Base-by-base conservation (phyloP, 257 asterid species). In the Capsicum baccatum region DNA sequence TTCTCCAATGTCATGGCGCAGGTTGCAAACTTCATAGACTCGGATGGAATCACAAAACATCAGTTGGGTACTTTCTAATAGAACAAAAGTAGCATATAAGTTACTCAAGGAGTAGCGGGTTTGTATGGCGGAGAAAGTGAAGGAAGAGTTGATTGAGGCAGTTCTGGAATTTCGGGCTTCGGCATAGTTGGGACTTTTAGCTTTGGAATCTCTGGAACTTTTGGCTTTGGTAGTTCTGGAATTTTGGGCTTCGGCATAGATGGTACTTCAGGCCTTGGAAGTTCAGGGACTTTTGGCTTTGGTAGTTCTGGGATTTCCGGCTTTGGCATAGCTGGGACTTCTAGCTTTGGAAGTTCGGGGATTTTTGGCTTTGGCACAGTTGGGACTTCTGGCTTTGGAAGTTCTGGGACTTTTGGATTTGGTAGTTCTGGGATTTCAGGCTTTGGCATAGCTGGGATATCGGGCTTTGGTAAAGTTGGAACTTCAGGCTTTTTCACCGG, bases 381-480 rank as follows among this genome's bases (percentile, higher is more conserved):
- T 58, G 82, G 76, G 42, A 16, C n/a, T 15, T 60, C 21, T 2
- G 56, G 64, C 21, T 83, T 83, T 54, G 85, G 80, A 1, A 82
- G 0, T 1, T 26, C 35, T 6, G 89, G 87, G 4, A 87, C 37
- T 12, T 82, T 3, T 0, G 26, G 82, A 9, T 60, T 66, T 59
- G 83, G 60, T 0, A 62, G 56, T 0, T 67, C 60, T n/a, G 83
- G 83, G 0, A 73, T 4, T 2, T 73, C 26, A 1, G 79, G 52
- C 85, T 70, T 68, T 50, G 88, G 86, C 13, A 85, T 0, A 6
- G 52, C 56, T 14, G 90, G 88, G 1, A 88, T 1, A 15, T 85
- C 83, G 1, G 85, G 85, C 39, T 86, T 86, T 17, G 88, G 87
- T 44, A 80, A 1, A 3, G 66, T 55, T 8, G 91, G 91, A 58